These are phyloP conservation scores for Vinca major DNA, from an alignment of 305 asterid species.

Conservation along the genomic window DNA sequence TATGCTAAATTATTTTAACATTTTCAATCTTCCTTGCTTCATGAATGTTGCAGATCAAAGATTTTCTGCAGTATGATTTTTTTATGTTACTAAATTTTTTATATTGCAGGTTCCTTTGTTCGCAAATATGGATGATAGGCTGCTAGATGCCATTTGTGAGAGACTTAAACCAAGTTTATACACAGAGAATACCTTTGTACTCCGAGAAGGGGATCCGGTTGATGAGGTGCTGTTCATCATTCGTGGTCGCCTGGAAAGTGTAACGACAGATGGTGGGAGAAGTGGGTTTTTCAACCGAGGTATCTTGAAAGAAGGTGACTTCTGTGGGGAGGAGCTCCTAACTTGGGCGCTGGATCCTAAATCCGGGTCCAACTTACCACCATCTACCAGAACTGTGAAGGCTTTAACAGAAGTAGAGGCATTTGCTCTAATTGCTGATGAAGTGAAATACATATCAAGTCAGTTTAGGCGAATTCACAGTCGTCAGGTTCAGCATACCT, in stretches of 20 bases:
- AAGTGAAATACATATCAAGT: conserved; percentile 69
- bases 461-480: conserved; percentile 87
- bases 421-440: conserved; percentile 86
- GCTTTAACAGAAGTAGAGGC: conserved; percentile 94
- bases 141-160: conserved; percentile 91
- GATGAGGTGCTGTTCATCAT: conserved; percentile 91
- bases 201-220: conserved; percentile 95
- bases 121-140: conserved; percentile 89
- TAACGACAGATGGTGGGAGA: conserved; percentile 95
- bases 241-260: conserved; percentile 88
- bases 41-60: neutral
- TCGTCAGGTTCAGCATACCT: conserved; percentile 89
- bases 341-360: conserved; percentile 98
- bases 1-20: neutral
- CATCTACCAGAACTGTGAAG: conserved; percentile 85
- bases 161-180: conserved; percentile 85
- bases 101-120: conserved; percentile 77
- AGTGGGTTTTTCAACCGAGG: conserved; percentile 92
- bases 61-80: neutral
- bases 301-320: conserved; percentile 65
- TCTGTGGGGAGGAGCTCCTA: conserved; percentile 97
- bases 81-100: neutral
- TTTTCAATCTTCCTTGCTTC: neutral
- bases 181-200: conserved; percentile 69
- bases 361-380: conserved; percentile 71